A percentile compares a stretch with the other conserved stretches of the same genome.
phyloP scores from a whole-genome alignment of 2,329 filamentous ascomycete species.

The Colletotrichum camelliae region DNA sequence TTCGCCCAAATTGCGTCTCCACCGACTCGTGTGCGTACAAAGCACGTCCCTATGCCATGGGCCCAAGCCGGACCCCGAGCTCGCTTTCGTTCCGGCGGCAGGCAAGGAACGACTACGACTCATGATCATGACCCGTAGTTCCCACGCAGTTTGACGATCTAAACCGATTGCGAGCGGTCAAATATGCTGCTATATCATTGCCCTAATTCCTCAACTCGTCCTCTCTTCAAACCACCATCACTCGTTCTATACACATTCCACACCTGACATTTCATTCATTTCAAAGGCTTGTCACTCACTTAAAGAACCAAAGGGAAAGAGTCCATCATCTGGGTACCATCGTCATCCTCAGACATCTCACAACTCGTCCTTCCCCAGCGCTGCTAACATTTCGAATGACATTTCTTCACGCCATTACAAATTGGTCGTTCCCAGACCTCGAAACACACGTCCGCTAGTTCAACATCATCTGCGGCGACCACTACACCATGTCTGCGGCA shows the following conservation, averaged over 20 bases:
- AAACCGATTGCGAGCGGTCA: not conserved
- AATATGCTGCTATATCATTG: no score
- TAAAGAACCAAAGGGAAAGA: fast-evolving
- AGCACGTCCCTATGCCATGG: not conserved
- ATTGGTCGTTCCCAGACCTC: no score
- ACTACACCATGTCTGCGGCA: no score
- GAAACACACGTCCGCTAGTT: no score
- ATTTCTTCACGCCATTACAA: no score
- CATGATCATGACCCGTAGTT: not conserved
- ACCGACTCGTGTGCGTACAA: not conserved
- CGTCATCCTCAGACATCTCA: not conserved
- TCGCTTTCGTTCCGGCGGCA: not conserved
- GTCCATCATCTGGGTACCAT: not conserved
- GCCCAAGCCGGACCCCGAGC: not conserved
- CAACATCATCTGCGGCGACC: no score
- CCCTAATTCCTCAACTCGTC: no score
- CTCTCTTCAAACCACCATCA: not conserved
- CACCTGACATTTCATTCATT: fast-evolving
- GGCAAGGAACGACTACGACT: not conserved
- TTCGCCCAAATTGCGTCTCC: not conserved
- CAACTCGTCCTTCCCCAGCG: not conserved
- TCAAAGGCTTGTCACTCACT: not conserved
- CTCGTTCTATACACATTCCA: not conserved
- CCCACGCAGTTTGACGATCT: not conserved
- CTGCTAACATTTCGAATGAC: no score